Evolutionary conservation across 163 green algal species (phyloP).

Genomic region (Coccomyxa subellipsoidea): DNA sequence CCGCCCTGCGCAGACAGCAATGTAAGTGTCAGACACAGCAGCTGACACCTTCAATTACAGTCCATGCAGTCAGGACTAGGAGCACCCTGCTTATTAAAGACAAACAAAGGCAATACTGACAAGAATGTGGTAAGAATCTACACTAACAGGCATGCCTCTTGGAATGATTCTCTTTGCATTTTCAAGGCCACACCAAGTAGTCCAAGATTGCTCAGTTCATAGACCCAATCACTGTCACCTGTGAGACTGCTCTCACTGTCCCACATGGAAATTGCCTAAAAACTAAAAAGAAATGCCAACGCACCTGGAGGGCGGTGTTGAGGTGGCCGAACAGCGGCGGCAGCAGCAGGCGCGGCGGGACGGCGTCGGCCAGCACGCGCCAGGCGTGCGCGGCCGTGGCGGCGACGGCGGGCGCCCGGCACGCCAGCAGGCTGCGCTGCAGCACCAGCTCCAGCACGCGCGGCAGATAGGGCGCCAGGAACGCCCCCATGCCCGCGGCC

Average conservation of each 20-base stretch:
- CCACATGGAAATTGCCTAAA: no score
- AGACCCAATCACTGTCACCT: no score
- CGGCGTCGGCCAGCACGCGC: constrained; percentile 30
- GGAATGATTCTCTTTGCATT: no score
- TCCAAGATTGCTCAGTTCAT: no score
- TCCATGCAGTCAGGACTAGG: no score
- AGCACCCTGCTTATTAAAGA: no score
- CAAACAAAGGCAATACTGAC: no score
- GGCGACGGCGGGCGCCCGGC: constrained; percentile 23
- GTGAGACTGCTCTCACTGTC: no score
- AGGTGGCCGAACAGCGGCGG: constrained; percentile 50
- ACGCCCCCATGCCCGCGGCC: constrained; percentile 53
- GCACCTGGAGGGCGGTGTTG: constrained; percentile 35
- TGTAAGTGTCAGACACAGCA: neutral
- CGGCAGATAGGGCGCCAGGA: constrained; percentile 68
- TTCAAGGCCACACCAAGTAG: no score
- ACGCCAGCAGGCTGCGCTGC: constrained; percentile 34
- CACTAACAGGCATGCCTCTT: no score
- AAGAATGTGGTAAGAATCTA: no score
- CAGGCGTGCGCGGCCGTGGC: constrained; percentile 32
- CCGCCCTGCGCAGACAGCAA: constrained; percentile 24
- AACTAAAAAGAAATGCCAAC: no score
- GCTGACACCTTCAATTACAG: neutral
- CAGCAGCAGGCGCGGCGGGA: constrained; percentile 70
- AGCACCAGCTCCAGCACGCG: constrained; percentile 63